phyloP scores from a whole-genome alignment of 2,329 filamentous ascomycete genomes.

The Phialophora chinensis region DNA sequence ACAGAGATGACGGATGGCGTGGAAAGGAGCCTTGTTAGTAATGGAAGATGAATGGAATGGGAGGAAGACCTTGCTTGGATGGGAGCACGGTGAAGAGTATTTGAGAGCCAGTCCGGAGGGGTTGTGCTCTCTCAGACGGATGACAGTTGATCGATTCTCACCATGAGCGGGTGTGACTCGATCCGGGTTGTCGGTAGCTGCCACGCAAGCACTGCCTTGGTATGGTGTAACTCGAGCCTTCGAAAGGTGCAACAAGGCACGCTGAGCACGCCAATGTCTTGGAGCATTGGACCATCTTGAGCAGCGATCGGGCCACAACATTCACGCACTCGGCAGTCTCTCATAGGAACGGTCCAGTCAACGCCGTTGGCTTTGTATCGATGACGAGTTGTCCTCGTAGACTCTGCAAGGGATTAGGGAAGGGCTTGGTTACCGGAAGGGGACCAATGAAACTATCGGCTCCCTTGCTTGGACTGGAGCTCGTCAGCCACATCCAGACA shows the following conservation, averaged over 20 bases:
- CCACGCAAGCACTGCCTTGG: slow-evolving; percentile 11
- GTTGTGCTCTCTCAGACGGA: background rate
- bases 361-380: background rate
- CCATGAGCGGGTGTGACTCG: slow-evolving; percentile 1
- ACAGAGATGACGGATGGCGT: slow-evolving; percentile 1
- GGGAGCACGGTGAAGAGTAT: slow-evolving; percentile 3
- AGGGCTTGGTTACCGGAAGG: background rate
- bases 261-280: slow-evolving; percentile 12
- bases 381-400: background rate
- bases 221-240: slow-evolving; percentile 10
- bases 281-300: slow-evolving; percentile 2
- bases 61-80: background rate
- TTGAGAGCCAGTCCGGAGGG: slow-evolving; percentile 6
- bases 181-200: slow-evolving; percentile 3
- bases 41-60: background rate
- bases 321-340: background rate
- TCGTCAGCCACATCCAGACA: background rate
- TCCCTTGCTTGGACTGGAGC: background rate
- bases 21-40: background rate
- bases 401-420: background rate
- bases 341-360: background rate
- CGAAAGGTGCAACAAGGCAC: background rate
- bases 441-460: background rate
- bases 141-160: slow-evolving; percentile 6
- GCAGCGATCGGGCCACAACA: slow-evolving; percentile 1